phyloP scores from a whole-genome alignment of 129 eudicot species.

The Mikania micrantha region DNA sequence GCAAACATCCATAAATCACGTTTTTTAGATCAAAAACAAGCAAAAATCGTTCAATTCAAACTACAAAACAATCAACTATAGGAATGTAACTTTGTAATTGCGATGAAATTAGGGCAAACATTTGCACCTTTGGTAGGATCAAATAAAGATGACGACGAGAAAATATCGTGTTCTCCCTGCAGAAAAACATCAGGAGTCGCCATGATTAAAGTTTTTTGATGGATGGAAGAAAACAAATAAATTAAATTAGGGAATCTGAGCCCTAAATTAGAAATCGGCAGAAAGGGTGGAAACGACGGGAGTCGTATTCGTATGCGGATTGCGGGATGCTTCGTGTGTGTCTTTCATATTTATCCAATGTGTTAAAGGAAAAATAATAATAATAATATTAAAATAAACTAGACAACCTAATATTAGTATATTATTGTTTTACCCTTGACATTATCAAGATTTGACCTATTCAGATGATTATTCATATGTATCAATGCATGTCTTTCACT shows the following conservation, averaged over 20 bases:
- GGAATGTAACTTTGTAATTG: not conserved
- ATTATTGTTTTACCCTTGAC: too few relatives aligned
- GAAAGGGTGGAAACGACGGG: slow-evolving; percentile 4
- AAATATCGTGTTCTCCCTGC: slow-evolving; percentile 42
- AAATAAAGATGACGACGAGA: slow-evolving; percentile 35
- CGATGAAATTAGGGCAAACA: slow-evolving; percentile 8
- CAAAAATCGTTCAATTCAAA: not conserved
- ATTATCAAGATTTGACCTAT: too few relatives aligned
- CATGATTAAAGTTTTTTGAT: slow-evolving; percentile 42
- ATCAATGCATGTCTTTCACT: too few relatives aligned
- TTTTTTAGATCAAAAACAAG: not conserved
- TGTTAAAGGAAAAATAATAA: too few relatives aligned
- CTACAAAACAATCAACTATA: not conserved
- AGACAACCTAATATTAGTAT: too few relatives aligned
- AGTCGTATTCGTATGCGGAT: slow-evolving; percentile 16
- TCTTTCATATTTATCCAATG: too few relatives aligned
- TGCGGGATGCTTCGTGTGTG: slow-evolving; percentile 16
- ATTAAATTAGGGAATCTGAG: slow-evolving; percentile 8
- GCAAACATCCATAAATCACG: slow-evolving; percentile 28
- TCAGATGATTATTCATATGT: too few relatives aligned
- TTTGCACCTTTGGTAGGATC: slow-evolving; percentile 42
- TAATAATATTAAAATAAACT: too few relatives aligned
- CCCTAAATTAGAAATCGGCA: slow-evolving; percentile 15
- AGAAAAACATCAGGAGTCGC: slow-evolving; percentile 51
- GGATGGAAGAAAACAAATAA: not conserved